Base-by-base conservation (phyloP, 148 eudicot species). In the Drosera capensis region DNA sequence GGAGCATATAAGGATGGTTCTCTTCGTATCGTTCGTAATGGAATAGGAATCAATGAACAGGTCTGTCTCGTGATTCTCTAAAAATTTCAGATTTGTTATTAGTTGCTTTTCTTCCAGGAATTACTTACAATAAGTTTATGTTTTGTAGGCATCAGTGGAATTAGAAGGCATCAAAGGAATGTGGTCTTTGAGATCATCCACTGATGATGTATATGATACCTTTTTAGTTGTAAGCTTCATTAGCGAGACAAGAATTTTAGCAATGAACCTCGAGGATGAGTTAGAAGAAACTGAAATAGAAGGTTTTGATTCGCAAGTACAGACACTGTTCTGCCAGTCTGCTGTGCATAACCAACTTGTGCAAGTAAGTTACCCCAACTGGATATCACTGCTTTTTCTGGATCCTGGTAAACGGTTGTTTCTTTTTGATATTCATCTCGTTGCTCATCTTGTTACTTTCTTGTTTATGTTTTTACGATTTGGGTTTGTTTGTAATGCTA, bases 1-100 rank as follows among this genome's bases (percentile, higher is more conserved):
- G 97, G 97, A 38, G 97, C 97, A 54, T 90, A 75, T 55, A 90
- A 90, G 65, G 97, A 90, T 59, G 97, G 97, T 49, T 84, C 97
- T 51, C 83, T 90, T 54, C 97, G 97, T 41, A 73, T 90, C 39
- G 85, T 90, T 38, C 92, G 97, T 31, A 90, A 90, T 65, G 95
- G 97, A 43, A 90, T 90, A 31, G 97, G 97, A 39, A 90, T 83
- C 41, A 90, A 90, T 60, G 97, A 90, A 60, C 97, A 90, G 87
- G 97, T 84, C 25, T 52, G 40, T 20, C 35, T 28, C 64, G 12
- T 26, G 8, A 38, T 40, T 49, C 21, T 11, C 29, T 18, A 14
- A 41, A 3, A 41, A 12, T 14, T 15, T 0, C 14, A 16, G 29
- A 13, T 55, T 16, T 0, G 6, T 1, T 30, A 14, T 3, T 40